Conservation (phyloP, 2,329 filamentous ascomycete species). For the Chrysoporthe cubensis region DNA sequence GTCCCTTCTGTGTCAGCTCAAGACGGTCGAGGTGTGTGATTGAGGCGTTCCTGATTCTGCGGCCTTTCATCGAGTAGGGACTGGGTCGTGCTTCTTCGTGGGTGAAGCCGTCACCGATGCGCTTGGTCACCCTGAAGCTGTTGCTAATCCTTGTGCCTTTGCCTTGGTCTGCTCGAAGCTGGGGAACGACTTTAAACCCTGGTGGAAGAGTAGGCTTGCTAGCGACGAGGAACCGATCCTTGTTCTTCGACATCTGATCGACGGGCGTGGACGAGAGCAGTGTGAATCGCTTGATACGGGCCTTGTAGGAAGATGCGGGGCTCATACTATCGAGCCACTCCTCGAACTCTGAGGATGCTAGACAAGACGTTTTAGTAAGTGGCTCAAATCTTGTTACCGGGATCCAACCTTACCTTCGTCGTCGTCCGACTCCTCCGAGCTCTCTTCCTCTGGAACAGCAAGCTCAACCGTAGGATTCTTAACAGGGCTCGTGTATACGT, state of each 20-base stretch:
- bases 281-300: neutral
- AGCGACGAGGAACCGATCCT: slow-evolving; percentile 19
- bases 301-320: neutral
- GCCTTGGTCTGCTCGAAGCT: slow-evolving; percentile 8
- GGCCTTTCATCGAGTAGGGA: slow-evolving; percentile 10
- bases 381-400: neutral
- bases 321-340: neutral
- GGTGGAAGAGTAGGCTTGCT: slow-evolving; percentile 12
- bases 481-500: neutral
- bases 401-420: slow-evolving; percentile 6
- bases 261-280: neutral
- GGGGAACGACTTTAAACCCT: slow-evolving; percentile 33
- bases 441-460: neutral
- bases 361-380: neutral
- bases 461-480: neutral
- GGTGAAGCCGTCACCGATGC: slow-evolving; percentile 23
- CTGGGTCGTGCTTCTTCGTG: slow-evolving; percentile 19
- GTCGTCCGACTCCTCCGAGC: neutral
- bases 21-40: slow-evolving; percentile 27
- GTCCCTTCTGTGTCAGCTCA: slow-evolving; percentile 31
- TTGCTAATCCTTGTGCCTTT: neutral
- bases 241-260: slow-evolving; percentile 18
- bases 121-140: slow-evolving; percentile 8
- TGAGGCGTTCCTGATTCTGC: slow-evolving; percentile 9
- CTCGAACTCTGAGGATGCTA: neutral